Evolutionary conservation across 2,329 filamentous ascomycete species (phyloP).

Genomic region (Cladosporium sp.): DNA sequence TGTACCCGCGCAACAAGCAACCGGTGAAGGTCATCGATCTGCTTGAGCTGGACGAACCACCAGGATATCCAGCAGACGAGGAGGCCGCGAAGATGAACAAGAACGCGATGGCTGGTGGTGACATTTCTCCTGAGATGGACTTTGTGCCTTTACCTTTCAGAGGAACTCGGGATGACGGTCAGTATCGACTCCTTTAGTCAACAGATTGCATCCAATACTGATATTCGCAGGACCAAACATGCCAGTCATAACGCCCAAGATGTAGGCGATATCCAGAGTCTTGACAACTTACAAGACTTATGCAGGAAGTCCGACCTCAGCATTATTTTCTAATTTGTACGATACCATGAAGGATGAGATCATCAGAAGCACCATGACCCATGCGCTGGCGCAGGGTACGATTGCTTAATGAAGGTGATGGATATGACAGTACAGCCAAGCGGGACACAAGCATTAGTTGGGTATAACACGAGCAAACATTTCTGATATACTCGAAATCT

Average conservation of each 20-base stretch:
- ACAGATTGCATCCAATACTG: not conserved
- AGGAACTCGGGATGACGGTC: not conserved
- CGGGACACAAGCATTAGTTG: not conserved
- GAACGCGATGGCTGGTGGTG: not conserved
- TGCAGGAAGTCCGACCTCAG: not conserved
- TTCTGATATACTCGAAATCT: not conserved
- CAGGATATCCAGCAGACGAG: not conserved
- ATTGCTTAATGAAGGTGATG: not conserved
- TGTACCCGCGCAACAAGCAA: constrained; percentile 2
- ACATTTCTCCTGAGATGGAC: not conserved
- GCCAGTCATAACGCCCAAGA: constrained; percentile 16
- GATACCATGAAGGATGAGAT: not conserved
- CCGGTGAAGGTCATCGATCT: not conserved
- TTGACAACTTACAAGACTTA: not conserved
- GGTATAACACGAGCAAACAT: not conserved
- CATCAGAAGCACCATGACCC: not conserved
- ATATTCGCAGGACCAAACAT: not conserved
- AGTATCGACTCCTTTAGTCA: not conserved
- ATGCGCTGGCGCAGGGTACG: not conserved
- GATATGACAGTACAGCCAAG: not conserved
- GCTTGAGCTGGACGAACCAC: not conserved
- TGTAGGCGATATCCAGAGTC: not conserved
- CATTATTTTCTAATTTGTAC: not conserved
- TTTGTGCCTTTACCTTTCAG: not conserved
- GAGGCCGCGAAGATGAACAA: not conserved